Evolutionary conservation across 306 rosid species (phyloP).

Genomic region (Amphicarpaea edgeworthii): DNA sequence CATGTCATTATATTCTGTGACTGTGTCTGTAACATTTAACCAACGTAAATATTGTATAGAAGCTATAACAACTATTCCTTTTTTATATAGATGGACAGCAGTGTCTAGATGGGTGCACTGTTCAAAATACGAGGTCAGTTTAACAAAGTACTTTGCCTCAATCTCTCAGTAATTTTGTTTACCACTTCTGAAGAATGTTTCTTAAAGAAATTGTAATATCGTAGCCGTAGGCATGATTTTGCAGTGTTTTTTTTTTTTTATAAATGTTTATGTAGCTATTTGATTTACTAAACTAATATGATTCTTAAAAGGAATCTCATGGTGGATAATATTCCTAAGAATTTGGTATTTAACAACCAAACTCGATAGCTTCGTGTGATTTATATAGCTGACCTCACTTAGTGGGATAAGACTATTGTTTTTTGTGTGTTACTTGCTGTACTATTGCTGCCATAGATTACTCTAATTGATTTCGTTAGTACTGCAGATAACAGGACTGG

Average conservation of each 20-base stretch:
- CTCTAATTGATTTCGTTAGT: slow-evolving; percentile 24
- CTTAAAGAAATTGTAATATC: slow-evolving; percentile 16
- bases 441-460: slow-evolving; percentile 21
- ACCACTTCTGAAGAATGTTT: background rate
- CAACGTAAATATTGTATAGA: slow-evolving; percentile 7
- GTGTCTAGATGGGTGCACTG: slow-evolving; percentile 92
- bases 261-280: background rate
- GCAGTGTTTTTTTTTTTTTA: background rate
- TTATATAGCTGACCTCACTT: background rate
- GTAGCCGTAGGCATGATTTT: background rate
- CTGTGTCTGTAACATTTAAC: slow-evolving; percentile 24
- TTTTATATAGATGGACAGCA: slow-evolving; percentile 72
- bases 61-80: slow-evolving; percentile 7
- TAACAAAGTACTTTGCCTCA: slow-evolving; percentile 21
- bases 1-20: slow-evolving; percentile 8
- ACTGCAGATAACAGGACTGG: slow-evolving; percentile 85
- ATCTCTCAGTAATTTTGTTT: slow-evolving; percentile 40
- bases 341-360: no score
- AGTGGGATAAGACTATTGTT: background rate
- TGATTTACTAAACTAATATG: slow-evolving; percentile 9
- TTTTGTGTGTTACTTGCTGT: background rate
- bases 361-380: background rate
- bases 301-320: no score
- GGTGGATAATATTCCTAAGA: no score
- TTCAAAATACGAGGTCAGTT: slow-evolving; percentile 88